Evolutionary conservation across 176 grass and related monocot genomes (phyloP).

Genomic region (Puccinellia tenuiflora): DNA sequence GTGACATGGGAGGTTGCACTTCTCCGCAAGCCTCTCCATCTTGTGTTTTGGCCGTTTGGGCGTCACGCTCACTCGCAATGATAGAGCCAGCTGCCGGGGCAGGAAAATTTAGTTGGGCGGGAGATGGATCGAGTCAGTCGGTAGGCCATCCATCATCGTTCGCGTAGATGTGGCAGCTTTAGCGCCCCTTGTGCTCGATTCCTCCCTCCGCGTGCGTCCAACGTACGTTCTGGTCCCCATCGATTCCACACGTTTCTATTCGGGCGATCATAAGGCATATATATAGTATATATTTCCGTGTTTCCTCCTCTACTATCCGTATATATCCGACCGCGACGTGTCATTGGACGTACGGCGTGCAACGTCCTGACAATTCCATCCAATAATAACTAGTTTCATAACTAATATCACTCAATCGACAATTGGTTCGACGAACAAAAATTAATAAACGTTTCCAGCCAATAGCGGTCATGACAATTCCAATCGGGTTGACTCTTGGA

Average conservation of each 20-base stretch:
- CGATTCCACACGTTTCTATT: constrained; percentile 29
- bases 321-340: not conserved
- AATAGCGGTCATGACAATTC: too few species aligned
- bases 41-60: not conserved
- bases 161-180: constrained; percentile 24
- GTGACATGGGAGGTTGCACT: not conserved
- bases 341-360: not conserved
- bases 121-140: not conserved
- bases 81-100: not conserved
- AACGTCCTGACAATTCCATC: too few species aligned
- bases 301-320: not conserved
- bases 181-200: not conserved
- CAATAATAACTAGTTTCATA: too few species aligned
- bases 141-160: not conserved
- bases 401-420: too few species aligned
- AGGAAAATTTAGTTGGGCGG: not conserved
- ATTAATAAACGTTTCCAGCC: too few species aligned
- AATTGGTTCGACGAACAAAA: too few species aligned
- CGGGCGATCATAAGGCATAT: too few species aligned
- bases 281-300: not conserved
- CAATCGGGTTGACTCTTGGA: too few species aligned
- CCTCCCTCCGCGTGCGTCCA: not conserved
- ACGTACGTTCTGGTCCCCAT: not conserved
- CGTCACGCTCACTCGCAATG: constrained; percentile 11
- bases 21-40: not conserved